A percentile compares a stretch with the other conserved stretches of the same genome.
Conservation (phyloP, 2,329 filamentous ascomycete genomes). For the Aspergillus sergii region DNA sequence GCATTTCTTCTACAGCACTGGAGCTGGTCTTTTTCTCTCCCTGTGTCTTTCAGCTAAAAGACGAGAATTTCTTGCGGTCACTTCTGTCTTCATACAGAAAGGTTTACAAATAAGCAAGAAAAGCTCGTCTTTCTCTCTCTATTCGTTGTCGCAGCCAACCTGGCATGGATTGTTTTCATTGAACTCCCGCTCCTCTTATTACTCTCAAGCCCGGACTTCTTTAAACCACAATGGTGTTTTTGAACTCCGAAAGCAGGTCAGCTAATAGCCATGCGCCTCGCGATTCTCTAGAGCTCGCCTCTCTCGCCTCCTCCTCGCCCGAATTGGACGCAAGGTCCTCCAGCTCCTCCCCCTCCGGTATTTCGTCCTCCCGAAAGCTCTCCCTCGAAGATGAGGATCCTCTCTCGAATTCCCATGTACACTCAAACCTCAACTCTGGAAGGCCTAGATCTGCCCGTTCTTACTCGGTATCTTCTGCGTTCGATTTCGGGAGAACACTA, state of each 20-base stretch:
- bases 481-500: slow-evolving; percentile 91
- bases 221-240: slow-evolving; percentile 34
- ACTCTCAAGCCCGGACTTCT: not conserved
- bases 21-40: not conserved
- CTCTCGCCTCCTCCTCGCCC: slow-evolving; percentile 81
- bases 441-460: slow-evolving; percentile 62
- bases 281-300: slow-evolving; percentile 95
- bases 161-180: slow-evolving; percentile 9
- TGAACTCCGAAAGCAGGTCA: slow-evolving; percentile 31
- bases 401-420: slow-evolving; percentile 54
- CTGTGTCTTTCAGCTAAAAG: not conserved
- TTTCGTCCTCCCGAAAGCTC: slow-evolving; percentile 87
- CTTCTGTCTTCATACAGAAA: not conserved
- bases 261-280: slow-evolving; percentile 55
- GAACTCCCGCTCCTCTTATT: slow-evolving; percentile 9
- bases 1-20: slow-evolving; percentile 4
- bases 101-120: not conserved
- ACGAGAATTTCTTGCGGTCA: not conserved
- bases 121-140: not conserved
- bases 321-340: slow-evolving; percentile 66
- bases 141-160: not conserved
- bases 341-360: slow-evolving; percentile 72
- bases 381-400: slow-evolving; percentile 89
- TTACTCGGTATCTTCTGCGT: slow-evolving; percentile 89
- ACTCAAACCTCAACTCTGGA: slow-evolving; percentile 55